Base-by-base conservation (phyloP, 768 basidiomycete genomes). In the Exsudoporus frostii region DNA sequence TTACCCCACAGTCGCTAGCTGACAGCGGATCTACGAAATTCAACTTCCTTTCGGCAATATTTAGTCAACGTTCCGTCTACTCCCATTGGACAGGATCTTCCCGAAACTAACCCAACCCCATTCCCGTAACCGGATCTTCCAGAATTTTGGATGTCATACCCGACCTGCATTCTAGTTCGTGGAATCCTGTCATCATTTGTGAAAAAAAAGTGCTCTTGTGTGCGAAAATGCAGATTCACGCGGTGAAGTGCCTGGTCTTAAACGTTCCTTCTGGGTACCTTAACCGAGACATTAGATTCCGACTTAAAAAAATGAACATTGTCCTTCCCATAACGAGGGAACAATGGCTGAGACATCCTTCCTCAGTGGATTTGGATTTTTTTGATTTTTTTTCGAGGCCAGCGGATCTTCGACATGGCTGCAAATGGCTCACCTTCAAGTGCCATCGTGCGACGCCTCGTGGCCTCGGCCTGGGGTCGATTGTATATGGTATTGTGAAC, bases 291-390 rank as follows among this genome's bases (percentile, higher is more conserved):
- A 52, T 27, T 53, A 36, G 27, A 51, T 62, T 27, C 54, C 42
- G n/a, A 46, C 58, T 53, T n/a, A n/a, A 54, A 57, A 55, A 54
- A 40, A 49, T 39, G 62, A 53, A 64, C 67, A 59, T 66, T 65
- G 65, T 59, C 49, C 57, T 62, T 71, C 30, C 70, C 64, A 61
- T 65, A 69, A 64, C 17, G 20, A 62, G 69, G 55, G 57, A 59
- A 71, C 69, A 69, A 69, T 58, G 63, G 3, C 49, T 57, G 60
- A 63, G 63, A 64, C 60, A 56, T 45, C 40, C 39, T 55, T 57
- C 33, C 46, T 42, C 46, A 47, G 30, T 54, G 53, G n/a, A 50
- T 40, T 32, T 53, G 50, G 34, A 34, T 8, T 52, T 56, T 53
- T 55, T 55, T 45, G 42, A 41, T 30, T 32, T 8, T 52, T 56